phyloP scores from a whole-genome alignment of 768 basidiomycete species.

The Pleurotus platypus region DNA sequence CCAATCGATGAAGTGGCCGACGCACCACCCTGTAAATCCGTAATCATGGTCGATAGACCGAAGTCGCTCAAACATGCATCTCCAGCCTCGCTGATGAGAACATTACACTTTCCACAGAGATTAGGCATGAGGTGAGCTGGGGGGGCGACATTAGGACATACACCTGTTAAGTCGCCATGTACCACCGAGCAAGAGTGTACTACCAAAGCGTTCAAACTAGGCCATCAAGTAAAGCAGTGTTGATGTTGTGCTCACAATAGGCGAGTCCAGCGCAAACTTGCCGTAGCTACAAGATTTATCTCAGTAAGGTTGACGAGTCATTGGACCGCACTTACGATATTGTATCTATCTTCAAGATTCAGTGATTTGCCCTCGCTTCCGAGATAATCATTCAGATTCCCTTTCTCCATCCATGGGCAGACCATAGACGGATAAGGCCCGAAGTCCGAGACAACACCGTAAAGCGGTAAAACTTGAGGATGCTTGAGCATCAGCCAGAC shows the following conservation, averaged over 20 bases:
- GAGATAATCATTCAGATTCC: slow-evolving; percentile 21
- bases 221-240: background rate
- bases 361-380: slow-evolving; percentile 10
- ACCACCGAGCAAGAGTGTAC: slow-evolving; percentile 18
- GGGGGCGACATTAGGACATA: slow-evolving; percentile 6
- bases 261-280: slow-evolving; percentile 6
- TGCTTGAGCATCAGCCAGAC: slow-evolving; percentile 18
- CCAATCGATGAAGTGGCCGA: slow-evolving; percentile 24
- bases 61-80: slow-evolving; percentile 32
- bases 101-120: slow-evolving; percentile 22
- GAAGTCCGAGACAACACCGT: slow-evolving; percentile 24
- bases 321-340: slow-evolving; percentile 13
- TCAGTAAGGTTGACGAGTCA: no score
- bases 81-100: slow-evolving; percentile 27
- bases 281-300: slow-evolving; percentile 1
- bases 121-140: background rate
- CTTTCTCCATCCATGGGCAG: slow-evolving; percentile 29
- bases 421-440: slow-evolving; percentile 27
- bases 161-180: slow-evolving; percentile 32
- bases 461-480: slow-evolving; percentile 22
- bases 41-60: slow-evolving; percentile 26
- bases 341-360: slow-evolving; percentile 9
- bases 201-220: background rate
- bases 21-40: slow-evolving; percentile 13
- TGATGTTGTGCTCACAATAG: background rate